These are phyloP conservation scores for Lipomyces anomalus DNA, from an alignment of 805 yeast species.

Conservation along the genomic window DNA sequence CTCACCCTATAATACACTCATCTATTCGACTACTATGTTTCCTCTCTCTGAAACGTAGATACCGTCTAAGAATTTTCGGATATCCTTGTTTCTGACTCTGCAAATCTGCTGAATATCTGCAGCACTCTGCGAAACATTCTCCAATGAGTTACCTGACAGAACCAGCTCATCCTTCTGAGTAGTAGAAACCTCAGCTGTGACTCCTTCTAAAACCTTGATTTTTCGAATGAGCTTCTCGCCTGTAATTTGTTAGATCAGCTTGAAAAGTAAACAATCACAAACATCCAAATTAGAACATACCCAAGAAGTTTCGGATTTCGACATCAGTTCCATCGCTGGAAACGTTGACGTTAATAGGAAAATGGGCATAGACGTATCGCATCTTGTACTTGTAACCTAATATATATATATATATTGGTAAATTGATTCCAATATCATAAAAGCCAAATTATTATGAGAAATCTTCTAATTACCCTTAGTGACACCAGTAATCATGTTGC, in stretches of 20 bases:
- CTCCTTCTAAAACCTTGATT: conserved; percentile 85
- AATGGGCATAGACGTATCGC: conserved; percentile 99
- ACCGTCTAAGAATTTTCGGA: conserved; percentile 99
- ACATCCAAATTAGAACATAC: no score
- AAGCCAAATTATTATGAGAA: background rate
- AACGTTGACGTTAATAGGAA: conserved; percentile 98
- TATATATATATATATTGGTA: no score
- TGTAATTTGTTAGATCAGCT: no score
- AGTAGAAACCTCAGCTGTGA: conserved; percentile 71
- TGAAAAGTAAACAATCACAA: no score
- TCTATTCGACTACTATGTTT: conserved; percentile 65
- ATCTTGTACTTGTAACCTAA: conserved; percentile 84
- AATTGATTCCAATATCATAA: no score
- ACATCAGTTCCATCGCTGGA: conserved; percentile 71
- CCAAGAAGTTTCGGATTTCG: conserved; percentile 99
- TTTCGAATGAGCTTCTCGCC: conserved; percentile 95
- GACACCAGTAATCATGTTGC: conserved; percentile 97
- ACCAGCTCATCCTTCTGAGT: conserved; percentile 91
- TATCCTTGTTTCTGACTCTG: conserved; percentile 99
- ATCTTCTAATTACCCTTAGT: conserved; percentile 72
- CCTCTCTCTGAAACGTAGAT: conserved; percentile 97
- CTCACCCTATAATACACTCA: no score
- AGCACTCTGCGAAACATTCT: conserved; percentile 96
- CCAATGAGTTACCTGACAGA: conserved; percentile 91
- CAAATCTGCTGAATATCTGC: conserved; percentile 98